A percentile compares a stretch with the other conserved stretches of the same genome.
phyloP scores from a whole-genome alignment of 164 flowering plant genomes.

The Magnolia kwangsiensis region DNA sequence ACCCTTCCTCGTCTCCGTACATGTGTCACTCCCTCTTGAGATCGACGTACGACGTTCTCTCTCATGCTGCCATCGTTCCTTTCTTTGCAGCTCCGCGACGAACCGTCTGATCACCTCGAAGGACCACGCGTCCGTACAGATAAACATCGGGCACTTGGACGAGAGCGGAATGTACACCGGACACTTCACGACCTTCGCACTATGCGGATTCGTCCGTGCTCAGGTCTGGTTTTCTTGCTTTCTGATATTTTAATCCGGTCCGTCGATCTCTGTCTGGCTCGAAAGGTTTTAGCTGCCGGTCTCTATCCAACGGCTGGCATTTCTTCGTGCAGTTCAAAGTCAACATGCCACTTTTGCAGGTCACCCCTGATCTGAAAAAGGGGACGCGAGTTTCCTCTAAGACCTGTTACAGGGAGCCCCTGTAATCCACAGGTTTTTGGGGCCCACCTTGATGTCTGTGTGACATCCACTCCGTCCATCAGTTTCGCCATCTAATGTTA shows the following conservation, averaged over 20 bases:
- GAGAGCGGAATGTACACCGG: constrained; percentile 63
- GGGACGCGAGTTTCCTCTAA: too few species aligned
- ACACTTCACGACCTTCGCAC: constrained; percentile 63
- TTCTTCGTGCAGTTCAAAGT: background rate
- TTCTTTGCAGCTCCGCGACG: constrained; percentile 66
- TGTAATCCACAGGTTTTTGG: too few species aligned
- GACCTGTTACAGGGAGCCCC: too few species aligned
- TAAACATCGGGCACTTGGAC: constrained; percentile 74
- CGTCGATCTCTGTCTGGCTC: background rate
- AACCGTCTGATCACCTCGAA: constrained; percentile 82
- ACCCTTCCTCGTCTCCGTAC: background rate
- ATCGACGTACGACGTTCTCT: background rate
- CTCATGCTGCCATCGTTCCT: background rate
- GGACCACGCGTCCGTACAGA: constrained; percentile 83
- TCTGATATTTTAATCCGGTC: background rate
- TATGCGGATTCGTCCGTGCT: constrained; percentile 74
- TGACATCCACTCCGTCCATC: too few species aligned
- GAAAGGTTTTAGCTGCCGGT: background rate
- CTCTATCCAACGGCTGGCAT: background rate
- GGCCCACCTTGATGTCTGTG: too few species aligned
- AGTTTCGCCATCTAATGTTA: too few species aligned
- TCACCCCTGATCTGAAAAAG: too few species aligned
- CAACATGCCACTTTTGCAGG: too few species aligned
- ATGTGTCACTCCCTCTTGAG: too few species aligned
- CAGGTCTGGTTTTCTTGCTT: constrained; percentile 40